Evolutionary conservation across 148 eudicot species (phyloP), one percentile per base, ranked within the genome.

Genomic region (Persicaria tinctoria): DNA sequence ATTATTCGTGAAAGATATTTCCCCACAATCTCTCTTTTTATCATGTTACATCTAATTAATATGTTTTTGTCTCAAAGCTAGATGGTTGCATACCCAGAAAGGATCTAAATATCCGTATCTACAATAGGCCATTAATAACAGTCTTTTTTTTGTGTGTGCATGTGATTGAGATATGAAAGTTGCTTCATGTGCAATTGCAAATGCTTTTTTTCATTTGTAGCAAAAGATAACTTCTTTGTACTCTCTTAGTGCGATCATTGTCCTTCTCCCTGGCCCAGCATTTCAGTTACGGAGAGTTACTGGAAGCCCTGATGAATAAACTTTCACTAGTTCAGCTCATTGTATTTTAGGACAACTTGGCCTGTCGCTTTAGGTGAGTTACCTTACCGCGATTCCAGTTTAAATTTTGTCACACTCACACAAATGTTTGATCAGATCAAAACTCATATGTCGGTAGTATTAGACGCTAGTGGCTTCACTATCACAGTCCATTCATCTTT

Each of bases 401-500:
- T 53, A n/a, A 59, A 59, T 38, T 73, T 20, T 73, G 62, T 60
- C 4, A 11, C 44, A 7, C 75, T 32, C 41, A 32, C 41, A 32
- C 41, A 32, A 16, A 45, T 73, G 53, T 12, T 16, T 51, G 51
- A 13, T 45, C 8, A 32, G 49, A 45, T 70, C 10, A 47, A 23
- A 49, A 70, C 47, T n/a, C 49, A 46, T 17, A 50, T 27, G 5
- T 11, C 4, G 18, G 44, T 60, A 18, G 44, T 60, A 27, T 59
- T 59, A 59, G 23, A 17, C 23, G 20, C 38, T 76, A 78, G 79
- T 83, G 86, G 83, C 71, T 78, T 80, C 86, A 75, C 68, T 74
- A 81, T 83, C 86, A 78, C 44, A 75, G 76, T 78, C 83, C 86
- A 80, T 68, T 41, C 73, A 70, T 70, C 74, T 75, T 80, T 69